phyloP scores from a whole-genome alignment of 2,329 filamentous ascomycete species.

The Thelonectria olida region DNA sequence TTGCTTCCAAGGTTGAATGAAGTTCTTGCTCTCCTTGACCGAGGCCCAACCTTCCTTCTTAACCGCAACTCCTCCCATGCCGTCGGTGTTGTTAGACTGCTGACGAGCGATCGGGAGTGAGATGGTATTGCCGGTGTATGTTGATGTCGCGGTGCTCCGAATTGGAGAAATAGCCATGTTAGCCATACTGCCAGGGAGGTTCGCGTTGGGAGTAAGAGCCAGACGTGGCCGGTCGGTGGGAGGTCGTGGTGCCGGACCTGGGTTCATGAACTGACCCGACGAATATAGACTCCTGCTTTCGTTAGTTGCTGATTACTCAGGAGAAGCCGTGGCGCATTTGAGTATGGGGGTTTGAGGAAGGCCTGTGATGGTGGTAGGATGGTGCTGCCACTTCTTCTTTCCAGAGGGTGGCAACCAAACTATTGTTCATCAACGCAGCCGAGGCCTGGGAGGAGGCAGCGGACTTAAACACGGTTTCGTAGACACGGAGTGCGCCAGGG shows the following conservation, averaged over 20 bases:
- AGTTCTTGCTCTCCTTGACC: slow-evolving; percentile 89
- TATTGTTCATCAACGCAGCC: background rate
- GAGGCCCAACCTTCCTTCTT: slow-evolving; percentile 86
- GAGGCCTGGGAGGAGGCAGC: background rate
- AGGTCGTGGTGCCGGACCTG: slow-evolving; percentile 90
- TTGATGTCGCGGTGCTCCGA: slow-evolving; percentile 69
- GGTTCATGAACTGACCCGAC: slow-evolving; percentile 88
- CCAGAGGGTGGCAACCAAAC: background rate
- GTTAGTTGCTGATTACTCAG: slow-evolving; percentile 27
- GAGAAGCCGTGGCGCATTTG: background rate
- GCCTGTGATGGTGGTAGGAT: slow-evolving; percentile 1
- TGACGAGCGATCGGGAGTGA: slow-evolving; percentile 74
- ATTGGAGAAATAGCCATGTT: slow-evolving; percentile 80
- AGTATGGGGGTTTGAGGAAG: background rate
- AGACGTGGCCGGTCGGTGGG: slow-evolving; percentile 86
- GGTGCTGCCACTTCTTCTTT: slow-evolving; percentile 3
- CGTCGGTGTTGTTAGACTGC: slow-evolving; percentile 68
- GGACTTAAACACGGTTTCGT: background rate
- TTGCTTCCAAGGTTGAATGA: slow-evolving; percentile 88
- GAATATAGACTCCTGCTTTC: slow-evolving; percentile 60
- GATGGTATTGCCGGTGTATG: slow-evolving; percentile 62
- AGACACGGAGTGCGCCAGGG: slow-evolving; percentile 2
- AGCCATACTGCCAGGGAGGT: slow-evolving; percentile 80
- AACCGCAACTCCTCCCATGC: slow-evolving; percentile 74
- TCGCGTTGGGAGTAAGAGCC: slow-evolving; percentile 79